Conservation (phyloP, 192 early-diverging fungal genomes). For the Pilobolus umbonatus region DNA sequence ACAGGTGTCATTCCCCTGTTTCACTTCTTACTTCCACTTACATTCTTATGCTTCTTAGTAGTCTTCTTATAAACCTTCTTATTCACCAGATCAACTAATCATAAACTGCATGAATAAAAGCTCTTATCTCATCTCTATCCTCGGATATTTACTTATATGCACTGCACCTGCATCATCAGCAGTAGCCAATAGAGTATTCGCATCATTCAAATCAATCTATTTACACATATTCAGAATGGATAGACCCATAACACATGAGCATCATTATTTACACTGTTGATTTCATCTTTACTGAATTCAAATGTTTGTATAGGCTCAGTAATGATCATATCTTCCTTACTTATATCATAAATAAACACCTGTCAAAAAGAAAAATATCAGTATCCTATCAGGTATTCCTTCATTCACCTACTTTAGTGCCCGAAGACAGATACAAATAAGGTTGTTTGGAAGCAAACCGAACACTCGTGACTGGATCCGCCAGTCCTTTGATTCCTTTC, state of each 20-base stretch:
- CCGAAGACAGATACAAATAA: conserved; percentile 23
- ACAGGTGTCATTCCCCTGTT: too few species aligned
- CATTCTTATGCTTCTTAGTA: conserved; percentile 41
- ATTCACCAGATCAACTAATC: conserved; percentile 38
- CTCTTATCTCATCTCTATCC: not conserved
- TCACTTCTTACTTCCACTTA: conserved; percentile 16
- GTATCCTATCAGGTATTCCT: not conserved
- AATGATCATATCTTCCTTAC: conserved; percentile 31
- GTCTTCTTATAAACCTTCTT: conserved; percentile 39
- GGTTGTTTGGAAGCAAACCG: conserved; percentile 1
- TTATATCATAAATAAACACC: conserved; percentile 40
- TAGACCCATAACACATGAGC: not conserved
- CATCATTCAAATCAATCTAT: conserved; percentile 48
- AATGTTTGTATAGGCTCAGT: conserved; percentile 30
- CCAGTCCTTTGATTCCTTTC: conserved; percentile 19
- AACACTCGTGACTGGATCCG: conserved; percentile 6
- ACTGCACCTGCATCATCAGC: conserved; percentile 48
- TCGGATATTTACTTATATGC: conserved; percentile 25
- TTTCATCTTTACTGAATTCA: conserved; percentile 43
- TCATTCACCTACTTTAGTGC: conserved; percentile 26
- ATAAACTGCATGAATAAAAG: not conserved
- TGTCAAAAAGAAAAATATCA: conserved; percentile 16
- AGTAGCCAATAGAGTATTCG: conserved; percentile 37
- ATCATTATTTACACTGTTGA: conserved; percentile 36
- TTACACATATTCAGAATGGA: not conserved